These are phyloP conservation scores for Neurospora sp. DNA, from an alignment of 2,329 filamentous ascomycete species.

Conservation along the genomic window DNA sequence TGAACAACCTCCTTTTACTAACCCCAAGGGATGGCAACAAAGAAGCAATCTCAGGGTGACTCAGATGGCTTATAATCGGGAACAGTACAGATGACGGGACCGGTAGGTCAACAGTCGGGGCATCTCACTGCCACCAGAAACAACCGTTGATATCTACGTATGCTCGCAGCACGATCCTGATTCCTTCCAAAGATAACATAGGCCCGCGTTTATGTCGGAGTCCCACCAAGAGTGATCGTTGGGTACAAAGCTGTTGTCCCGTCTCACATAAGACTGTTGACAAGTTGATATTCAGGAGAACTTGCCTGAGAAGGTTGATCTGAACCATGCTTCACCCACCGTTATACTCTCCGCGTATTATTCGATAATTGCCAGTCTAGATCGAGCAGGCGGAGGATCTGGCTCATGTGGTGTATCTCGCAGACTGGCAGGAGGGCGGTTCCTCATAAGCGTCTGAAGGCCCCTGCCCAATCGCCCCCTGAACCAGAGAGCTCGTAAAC, in stretches of 20 bases:
- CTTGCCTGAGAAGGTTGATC: background rate
- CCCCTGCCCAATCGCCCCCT: background rate
- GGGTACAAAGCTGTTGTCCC: background rate
- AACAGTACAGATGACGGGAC: background rate
- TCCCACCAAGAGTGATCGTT: background rate
- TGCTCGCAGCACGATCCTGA: background rate
- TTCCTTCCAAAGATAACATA: background rate
- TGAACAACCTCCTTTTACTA: background rate
- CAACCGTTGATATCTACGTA: background rate
- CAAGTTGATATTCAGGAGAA: background rate
- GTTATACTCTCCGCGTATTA: background rate
- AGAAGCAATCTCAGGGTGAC: background rate
- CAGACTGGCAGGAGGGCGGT: background rate
- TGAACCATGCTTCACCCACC: background rate
- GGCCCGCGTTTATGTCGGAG: background rate
- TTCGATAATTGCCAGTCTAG: background rate
- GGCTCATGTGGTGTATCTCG: background rate
- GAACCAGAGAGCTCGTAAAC: background rate
- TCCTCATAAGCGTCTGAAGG: background rate
- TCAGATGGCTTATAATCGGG: background rate
- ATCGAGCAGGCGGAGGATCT: background rate
- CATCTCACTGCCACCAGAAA: background rate
- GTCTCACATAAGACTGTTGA: background rate
- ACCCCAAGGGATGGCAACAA: background rate
- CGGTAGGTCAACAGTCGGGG: background rate